Base-by-base conservation (phyloP, 306 rosid species). In the Quercus suber region DNA sequence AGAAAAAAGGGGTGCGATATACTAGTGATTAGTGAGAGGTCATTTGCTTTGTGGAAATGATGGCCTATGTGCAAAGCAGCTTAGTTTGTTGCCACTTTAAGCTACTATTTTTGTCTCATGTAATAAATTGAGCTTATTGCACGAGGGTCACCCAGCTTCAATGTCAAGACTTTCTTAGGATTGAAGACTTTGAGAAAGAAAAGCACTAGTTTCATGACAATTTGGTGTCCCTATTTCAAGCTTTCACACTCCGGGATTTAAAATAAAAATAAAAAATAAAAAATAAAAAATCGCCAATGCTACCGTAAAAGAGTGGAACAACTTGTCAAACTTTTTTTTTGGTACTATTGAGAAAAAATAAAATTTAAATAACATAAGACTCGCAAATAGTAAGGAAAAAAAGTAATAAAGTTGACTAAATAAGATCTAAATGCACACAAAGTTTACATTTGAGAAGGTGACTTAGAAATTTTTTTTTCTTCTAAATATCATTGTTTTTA, bases 31-130 rank as follows among this genome's bases (percentile, higher is more conserved):
- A 35, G 81, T 68, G 64, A 55, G 49, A 25, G 73, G 70, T 33
- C 21, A 25, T 56, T 15, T 31, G 43, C 11, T 28, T 68, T 31
- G 73, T 49, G 71, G 65, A 75, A 75, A 79, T 64, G 78, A 75
- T 71, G 78, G 58, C 75, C 56, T 79, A 14, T 28, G 21, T 68
- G 14, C 74, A 67, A 60, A 51, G 55, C 68, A 13, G 28, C 45
- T 73, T 27, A 37, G 55, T 78, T 70, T 71, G 70, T 73, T 55
- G 27, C 58, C 27, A 73, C 84, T 69, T 73, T 70, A 37, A 25
- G 83, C 19, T 67, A 52, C 65, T 61, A 17, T 12, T 60, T 73
- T 77, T 77, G 80, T 84, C 82, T 73, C 43, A 74, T 68, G 71
- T 78, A 64, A 74, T 74, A 8, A 73, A 69, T 78, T 67, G 73